Base-by-base conservation (phyloP, 768 basidiomycete genomes). In the Dioszegia crocea region DNA sequence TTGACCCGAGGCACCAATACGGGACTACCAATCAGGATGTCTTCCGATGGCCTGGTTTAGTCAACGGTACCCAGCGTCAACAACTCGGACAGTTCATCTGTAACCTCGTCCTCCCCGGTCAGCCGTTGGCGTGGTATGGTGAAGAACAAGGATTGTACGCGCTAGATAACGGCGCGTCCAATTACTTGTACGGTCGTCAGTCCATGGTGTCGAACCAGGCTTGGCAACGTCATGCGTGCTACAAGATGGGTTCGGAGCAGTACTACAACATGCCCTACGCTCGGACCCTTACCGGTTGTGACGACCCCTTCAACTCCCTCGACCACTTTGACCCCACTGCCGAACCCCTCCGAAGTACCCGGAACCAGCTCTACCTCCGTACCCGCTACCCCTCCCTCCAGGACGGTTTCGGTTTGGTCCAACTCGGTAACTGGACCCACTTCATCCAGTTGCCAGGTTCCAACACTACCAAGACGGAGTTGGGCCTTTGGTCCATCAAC, bases 11-110 rank as follows among this genome's bases (percentile, higher is more conserved):
- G 61, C 92, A 96, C 78, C 85, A 92, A 87, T 91, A 82, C 70
- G 92, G 92, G 39, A 86, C 86, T n/a, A 88, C 87, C 72, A 93
- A 94, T 73, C 93, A 93, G 79, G 92, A 94, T 80, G 84, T 96
- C 10, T 96, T 88, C 82, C 83, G 92, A 57, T 96, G 91, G 92
- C 90, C 89, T 3, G 85, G 87, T 77, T 75, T 96, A 67, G 84
- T 87, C 68, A 88, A 90, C 68, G 92, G 92, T 19, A 87, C 86
- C 1, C 84, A 88, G 67, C 83, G 82, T 66, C 86, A 87, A 58
- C 86, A 82, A 14, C 75, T 93, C 51, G 91, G 82, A 0, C 84
- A 86, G 11, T 94, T 93, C 72, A 82, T 94, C 66, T 84, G 86
- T 31, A 82, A 83, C 27, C 69, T 94, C 64, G 80, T 92, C 26